Base-by-base conservation (phyloP, 2,329 filamentous ascomycete genomes). In the Botrytis hyacinthi region DNA sequence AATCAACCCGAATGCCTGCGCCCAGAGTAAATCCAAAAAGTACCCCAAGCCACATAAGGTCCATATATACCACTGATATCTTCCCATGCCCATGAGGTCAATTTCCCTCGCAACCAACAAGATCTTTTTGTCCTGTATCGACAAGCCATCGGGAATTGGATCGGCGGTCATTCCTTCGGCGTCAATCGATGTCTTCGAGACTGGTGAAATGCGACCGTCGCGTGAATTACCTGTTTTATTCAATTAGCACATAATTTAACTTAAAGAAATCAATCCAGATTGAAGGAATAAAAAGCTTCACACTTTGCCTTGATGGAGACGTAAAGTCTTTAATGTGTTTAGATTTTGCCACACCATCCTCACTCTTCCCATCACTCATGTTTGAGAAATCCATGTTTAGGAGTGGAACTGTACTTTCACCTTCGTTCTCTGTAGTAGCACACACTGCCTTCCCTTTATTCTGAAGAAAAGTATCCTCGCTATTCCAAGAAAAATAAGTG, bases 31-130 rank as follows among this genome's bases (percentile, higher is more conserved):
- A 75, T 80, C 78, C 7, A 80, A 72, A 60, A 80, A 78, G 71
- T 79, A 80, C 29, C 78, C 78, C 59, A 80, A 74, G 16, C 78
- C 78, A 40, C 78, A 79, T 9, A 80, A 67, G 4, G 40, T 37
- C 76, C 78, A 80, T 32, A 80, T 77, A 66, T 74, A 79, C 77
- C 76, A 78, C 54, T 80, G 78, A 63, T 79, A 78, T 61, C 63
- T 76, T 9, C 78, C 78, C 75, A 79, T 76, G 1, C 78, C 78
- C 70, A 78, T 75, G 1, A 40, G 35, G 57, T 78, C 74, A 37
- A 79, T 70, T 65, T 78, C 77, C 14, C 59, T 51, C 22, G 76
- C 74, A 63, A 76, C 74, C 16, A 77, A 42, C 1, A 70, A 20
- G 14, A 74, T 72, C 40, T 78, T 78, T 65, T 73, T 74, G 59